phyloP scores from a whole-genome alignment of 441 rosid species.

The Flueggea neowawraea region DNA sequence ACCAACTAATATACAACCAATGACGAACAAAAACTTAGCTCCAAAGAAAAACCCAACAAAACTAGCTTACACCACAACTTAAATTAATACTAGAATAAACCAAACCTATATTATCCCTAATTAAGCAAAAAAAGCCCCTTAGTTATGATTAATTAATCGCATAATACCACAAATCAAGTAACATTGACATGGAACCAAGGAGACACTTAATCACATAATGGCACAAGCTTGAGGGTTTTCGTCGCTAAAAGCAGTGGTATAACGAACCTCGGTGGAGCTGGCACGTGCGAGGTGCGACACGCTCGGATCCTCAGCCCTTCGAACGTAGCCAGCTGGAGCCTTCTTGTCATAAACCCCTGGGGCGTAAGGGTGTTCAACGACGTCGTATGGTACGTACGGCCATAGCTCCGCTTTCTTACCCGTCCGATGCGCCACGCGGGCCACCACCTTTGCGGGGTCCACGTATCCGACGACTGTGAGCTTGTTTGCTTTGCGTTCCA shows the following conservation, averaged over 20 bases:
- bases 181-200: too few species aligned
- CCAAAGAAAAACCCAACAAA: too few species aligned
- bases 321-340: constrained; percentile 89
- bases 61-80: too few species aligned
- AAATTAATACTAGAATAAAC: too few species aligned
- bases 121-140: too few species aligned
- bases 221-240: constrained; percentile 71
- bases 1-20: too few species aligned
- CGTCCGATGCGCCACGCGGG: constrained; percentile 76
- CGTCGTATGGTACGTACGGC: constrained; percentile 91
- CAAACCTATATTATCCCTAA: too few species aligned
- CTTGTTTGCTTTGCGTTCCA: constrained; percentile 74
- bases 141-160: too few species aligned
- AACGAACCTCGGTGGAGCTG: constrained; percentile 85
- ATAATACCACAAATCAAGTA: too few species aligned
- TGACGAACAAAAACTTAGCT: too few species aligned
- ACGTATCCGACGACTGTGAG: constrained; percentile 86
- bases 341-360: constrained; percentile 81
- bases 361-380: constrained; percentile 89
- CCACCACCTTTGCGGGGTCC: constrained; percentile 64
- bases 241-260: constrained; percentile 94
- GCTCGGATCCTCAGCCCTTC: constrained; percentile 56
- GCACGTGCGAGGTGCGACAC: constrained; percentile 78
- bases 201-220: constrained; percentile 41
- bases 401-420: constrained; percentile 89